These are phyloP conservation scores for Lentithecium fluviatile DNA, from an alignment of 495 filamentous ascomycete species.

Conservation along the genomic window DNA sequence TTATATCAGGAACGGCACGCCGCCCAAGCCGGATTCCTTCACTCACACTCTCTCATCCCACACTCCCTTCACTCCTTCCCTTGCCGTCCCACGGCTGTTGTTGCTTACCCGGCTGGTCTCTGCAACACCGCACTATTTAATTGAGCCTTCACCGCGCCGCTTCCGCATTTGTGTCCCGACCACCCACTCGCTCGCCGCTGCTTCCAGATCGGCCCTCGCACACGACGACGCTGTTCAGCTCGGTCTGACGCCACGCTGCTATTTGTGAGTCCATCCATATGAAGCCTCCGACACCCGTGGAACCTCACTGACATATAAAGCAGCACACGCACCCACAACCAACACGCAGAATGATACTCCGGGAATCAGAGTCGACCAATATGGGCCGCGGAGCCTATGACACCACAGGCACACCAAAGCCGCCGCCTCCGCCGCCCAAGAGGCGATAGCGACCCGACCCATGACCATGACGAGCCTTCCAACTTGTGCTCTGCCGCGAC, in stretches of 20 bases:
- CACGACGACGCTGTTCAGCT: slow-evolving; percentile 11
- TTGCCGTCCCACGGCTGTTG: neutral
- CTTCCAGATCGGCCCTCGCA: neutral
- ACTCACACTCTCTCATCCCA: slow-evolving; percentile 7
- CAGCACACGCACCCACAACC: slow-evolving; percentile 4
- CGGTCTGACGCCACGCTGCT: slow-evolving; percentile 6
- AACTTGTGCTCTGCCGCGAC: slow-evolving; percentile 12
- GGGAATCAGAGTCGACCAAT: slow-evolving; percentile 34
- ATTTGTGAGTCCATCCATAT: slow-evolving; percentile 20
- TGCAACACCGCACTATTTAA: slow-evolving; percentile 24
- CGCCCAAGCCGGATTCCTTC: neutral
- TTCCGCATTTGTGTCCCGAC: slow-evolving; percentile 1
- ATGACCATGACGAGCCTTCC: slow-evolving; percentile 13
- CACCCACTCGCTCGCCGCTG: slow-evolving; percentile 5
- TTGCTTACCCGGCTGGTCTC: neutral
- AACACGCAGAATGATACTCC: slow-evolving; percentile 34
- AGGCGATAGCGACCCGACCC: slow-evolving; percentile 27
- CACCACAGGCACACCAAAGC: slow-evolving; percentile 41
- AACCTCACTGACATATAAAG: slow-evolving; percentile 30
- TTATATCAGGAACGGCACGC: slow-evolving; percentile 23
- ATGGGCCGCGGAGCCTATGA: slow-evolving; percentile 43
- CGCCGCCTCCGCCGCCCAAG: slow-evolving; percentile 38
- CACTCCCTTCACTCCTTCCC: neutral
- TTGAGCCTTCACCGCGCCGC: slow-evolving; percentile 19
- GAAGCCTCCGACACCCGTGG: neutral